A percentile compares a stretch with the other conserved stretches of the same genome.
phyloP scores from a whole-genome alignment of 2,329 filamentous ascomycete genomes.

The Cephalotrichum gorgonifer region DNA sequence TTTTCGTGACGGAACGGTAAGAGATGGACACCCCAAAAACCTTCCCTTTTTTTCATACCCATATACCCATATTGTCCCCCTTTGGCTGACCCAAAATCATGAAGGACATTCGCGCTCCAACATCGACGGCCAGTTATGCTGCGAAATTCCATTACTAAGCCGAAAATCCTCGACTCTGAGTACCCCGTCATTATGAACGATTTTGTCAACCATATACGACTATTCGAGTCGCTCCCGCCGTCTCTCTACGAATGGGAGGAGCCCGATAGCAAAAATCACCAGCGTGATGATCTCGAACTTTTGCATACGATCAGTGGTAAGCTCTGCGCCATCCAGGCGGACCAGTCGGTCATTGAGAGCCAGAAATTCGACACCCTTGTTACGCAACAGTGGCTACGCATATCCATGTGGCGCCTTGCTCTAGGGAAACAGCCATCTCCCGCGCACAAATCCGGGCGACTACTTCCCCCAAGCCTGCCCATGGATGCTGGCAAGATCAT shows the following conservation, averaged over 20 bases:
- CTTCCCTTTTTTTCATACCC: background rate
- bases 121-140: constrained; percentile 18
- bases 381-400: constrained; percentile 20
- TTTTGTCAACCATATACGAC: constrained; percentile 18
- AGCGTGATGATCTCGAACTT: background rate
- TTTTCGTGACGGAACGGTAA: constrained; percentile 22
- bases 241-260: constrained; percentile 20
- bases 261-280: constrained; percentile 6
- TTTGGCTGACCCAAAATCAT: background rate
- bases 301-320: constrained; percentile 16
- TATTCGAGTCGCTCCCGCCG: constrained; percentile 18
- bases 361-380: constrained; percentile 21
- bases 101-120: constrained; percentile 20
- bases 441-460: no score
- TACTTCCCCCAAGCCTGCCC: constrained; percentile 13
- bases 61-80: background rate
- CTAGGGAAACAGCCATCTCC: constrained; percentile 16
- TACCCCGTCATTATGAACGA: constrained; percentile 22
- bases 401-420: constrained; percentile 20
- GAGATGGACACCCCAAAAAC: background rate
- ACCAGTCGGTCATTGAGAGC: constrained; percentile 18
- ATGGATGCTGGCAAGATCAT: constrained; percentile 20
- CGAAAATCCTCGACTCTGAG: constrained; percentile 18
- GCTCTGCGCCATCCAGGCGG: constrained; percentile 15
- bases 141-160: constrained; percentile 17